Conservation (phyloP, 768 basidiomycete species). For the Boletus rex-veris region DNA sequence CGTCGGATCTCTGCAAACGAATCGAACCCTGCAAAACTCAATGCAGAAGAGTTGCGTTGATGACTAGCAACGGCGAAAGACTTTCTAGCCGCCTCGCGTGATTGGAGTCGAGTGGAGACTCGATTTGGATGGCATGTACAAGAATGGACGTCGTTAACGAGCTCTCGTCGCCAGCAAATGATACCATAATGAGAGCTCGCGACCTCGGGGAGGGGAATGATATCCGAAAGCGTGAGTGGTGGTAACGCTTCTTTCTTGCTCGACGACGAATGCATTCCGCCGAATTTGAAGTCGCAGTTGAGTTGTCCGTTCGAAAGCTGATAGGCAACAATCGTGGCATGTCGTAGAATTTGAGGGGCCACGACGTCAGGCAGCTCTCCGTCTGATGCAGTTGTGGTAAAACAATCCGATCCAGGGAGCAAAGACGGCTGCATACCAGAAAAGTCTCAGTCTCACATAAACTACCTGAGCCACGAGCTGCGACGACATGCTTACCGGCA, state of each 20-base stretch:
- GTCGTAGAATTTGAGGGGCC: constrained; percentile 16
- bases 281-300: constrained; percentile 72
- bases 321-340: constrained; percentile 35
- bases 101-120: constrained; percentile 37
- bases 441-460: too few species aligned
- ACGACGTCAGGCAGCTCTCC: constrained; percentile 28
- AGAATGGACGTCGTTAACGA: constrained; percentile 55
- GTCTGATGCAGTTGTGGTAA: constrained; percentile 30
- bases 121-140: constrained; percentile 40
- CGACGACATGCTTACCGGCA: too few species aligned
- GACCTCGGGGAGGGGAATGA: constrained; percentile 64
- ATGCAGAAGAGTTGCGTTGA: constrained; percentile 41
- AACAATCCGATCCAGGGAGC: constrained; percentile 36
- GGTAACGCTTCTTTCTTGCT: constrained; percentile 11
- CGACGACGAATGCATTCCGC: constrained; percentile 39
- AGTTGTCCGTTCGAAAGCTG: constrained; percentile 62
- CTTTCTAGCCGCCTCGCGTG: constrained; percentile 20
- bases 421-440: constrained; percentile 42
- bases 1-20: constrained; percentile 78
- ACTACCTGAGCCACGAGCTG: too few species aligned
- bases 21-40: constrained; percentile 70
- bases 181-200: constrained; percentile 47
- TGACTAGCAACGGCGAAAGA: constrained; percentile 25
- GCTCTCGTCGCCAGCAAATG: constrained; percentile 46
- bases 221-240: constrained; percentile 62